Percentiles rank a stretch among this genome's conserved stretches.
phyloP scores from a whole-genome alignment of 768 basidiomycete genomes.

The Strobilomyces echinocephalus region DNA sequence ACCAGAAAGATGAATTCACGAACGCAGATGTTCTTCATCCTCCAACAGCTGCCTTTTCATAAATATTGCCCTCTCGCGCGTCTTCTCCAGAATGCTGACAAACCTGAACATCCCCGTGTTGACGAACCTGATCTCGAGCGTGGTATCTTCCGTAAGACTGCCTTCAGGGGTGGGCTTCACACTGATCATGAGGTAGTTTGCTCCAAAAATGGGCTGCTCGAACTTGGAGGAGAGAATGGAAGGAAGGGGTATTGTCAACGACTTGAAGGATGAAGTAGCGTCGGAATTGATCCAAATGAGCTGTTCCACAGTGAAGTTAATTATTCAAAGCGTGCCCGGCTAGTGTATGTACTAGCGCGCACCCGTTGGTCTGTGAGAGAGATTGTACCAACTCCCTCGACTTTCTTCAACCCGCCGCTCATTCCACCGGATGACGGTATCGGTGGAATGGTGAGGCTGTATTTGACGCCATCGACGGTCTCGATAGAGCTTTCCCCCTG shows the following conservation, averaged over 20 bases:
- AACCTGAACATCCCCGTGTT: slow-evolving; percentile 71
- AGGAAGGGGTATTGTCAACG: slow-evolving; percentile 53
- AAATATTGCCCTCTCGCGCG: slow-evolving; percentile 68
- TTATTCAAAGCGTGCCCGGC: slow-evolving; percentile 1
- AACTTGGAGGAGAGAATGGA: slow-evolving; percentile 66
- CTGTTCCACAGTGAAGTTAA: slow-evolving; percentile 34
- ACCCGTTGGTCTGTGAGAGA: slow-evolving; percentile 75
- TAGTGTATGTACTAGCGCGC: slow-evolving; percentile 20
- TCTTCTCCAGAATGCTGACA: slow-evolving; percentile 67
- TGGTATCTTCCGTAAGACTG: slow-evolving; percentile 61
- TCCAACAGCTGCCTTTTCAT: slow-evolving; percentile 56
- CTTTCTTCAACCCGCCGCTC: slow-evolving; percentile 50
- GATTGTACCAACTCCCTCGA: slow-evolving; percentile 55
- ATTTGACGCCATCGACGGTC: slow-evolving; percentile 54
- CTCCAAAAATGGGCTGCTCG: slow-evolving; percentile 69
- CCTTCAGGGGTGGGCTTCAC: slow-evolving; percentile 64
- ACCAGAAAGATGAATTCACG: slow-evolving; percentile 11
- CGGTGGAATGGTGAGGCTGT: slow-evolving; percentile 55
- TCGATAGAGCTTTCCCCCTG: slow-evolving; percentile 58
- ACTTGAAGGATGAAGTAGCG: slow-evolving; percentile 34
- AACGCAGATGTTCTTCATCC: slow-evolving; percentile 32
- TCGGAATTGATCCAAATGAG: slow-evolving; percentile 54
- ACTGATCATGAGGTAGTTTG: slow-evolving; percentile 64
- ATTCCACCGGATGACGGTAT: slow-evolving; percentile 45
- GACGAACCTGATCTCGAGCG: slow-evolving; percentile 62